Evolutionary conservation across 83 land plant species (phyloP).

Genomic region (Larix sibirica): DNA sequence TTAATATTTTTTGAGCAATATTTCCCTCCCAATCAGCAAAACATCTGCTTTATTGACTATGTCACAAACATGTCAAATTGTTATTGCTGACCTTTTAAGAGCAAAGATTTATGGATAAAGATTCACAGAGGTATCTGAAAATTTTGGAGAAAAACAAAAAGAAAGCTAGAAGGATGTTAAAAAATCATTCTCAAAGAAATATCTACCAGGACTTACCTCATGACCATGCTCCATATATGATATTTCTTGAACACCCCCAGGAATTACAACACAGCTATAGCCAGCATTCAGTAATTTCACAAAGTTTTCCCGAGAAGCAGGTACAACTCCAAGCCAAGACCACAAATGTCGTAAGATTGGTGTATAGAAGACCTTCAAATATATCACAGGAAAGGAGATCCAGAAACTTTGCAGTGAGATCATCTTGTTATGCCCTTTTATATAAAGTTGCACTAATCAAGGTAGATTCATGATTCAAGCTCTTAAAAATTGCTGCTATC

Average conservation of each 20-base stretch:
- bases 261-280: constrained; percentile 26
- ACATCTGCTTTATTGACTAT: too few relatives aligned
- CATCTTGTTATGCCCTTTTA: background rate
- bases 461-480: background rate
- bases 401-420: background rate
- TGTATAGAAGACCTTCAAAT: constrained; percentile 27
- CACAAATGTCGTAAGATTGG: constrained; percentile 33
- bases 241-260: constrained; percentile 42
- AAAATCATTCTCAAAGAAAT: background rate
- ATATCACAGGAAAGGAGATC: background rate
- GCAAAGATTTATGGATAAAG: too few relatives aligned
- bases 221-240: constrained; percentile 24
- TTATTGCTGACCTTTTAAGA: too few relatives aligned
- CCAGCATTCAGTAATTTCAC: constrained; percentile 21
- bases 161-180: background rate
- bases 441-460: constrained; percentile 8
- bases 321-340: constrained; percentile 31
- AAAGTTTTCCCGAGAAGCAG: constrained; percentile 28
- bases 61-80: too few relatives aligned
- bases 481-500: background rate
- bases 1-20: too few relatives aligned
- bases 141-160: background rate
- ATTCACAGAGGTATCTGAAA: too few relatives aligned
- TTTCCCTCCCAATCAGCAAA: too few relatives aligned
- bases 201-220: constrained; percentile 20